A percentile compares a stretch with the other conserved stretches of the same genome.
Conservation (phyloP, 2,329 filamentous ascomycete genomes). For the Verruconis gallopava region DNA sequence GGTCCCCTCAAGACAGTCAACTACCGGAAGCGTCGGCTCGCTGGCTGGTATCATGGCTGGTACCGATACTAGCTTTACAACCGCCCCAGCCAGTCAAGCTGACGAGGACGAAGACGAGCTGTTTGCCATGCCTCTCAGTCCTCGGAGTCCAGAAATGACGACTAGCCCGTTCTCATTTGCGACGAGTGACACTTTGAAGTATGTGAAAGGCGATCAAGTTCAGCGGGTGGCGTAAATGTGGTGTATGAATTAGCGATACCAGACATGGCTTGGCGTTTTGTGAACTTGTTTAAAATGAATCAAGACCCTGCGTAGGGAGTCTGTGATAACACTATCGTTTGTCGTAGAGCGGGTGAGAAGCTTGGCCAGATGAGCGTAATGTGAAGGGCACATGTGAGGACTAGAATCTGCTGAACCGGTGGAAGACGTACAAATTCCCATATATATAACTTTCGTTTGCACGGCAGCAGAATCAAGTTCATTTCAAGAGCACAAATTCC, state of each 20-base stretch:
- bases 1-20: constrained; percentile 19
- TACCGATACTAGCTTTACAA: not conserved
- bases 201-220: constrained; percentile 11
- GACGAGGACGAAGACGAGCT: constrained; percentile 62
- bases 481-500: too few relatives aligned
- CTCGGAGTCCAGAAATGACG: constrained; percentile 72
- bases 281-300: too few relatives aligned
- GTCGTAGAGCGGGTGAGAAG: too few relatives aligned
- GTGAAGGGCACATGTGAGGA: too few relatives aligned
- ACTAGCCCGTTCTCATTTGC: constrained; percentile 65
- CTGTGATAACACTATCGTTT: too few relatives aligned
- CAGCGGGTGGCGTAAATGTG: not conserved
- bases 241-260: not conserved
- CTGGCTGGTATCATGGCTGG: constrained; percentile 2
- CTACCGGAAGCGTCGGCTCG: not conserved
- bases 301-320: too few relatives aligned
- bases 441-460: too few relatives aligned
- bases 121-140: constrained; percentile 78
- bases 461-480: too few relatives aligned
- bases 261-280: not conserved
- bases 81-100: not conserved
- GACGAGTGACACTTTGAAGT: constrained; percentile 25
- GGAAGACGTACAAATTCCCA: too few relatives aligned
- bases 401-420: too few relatives aligned
- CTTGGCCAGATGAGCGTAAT: too few relatives aligned